Base-by-base conservation (phyloP, 2,329 filamentous ascomycete species). In the Cladobotryum mycophilum region DNA sequence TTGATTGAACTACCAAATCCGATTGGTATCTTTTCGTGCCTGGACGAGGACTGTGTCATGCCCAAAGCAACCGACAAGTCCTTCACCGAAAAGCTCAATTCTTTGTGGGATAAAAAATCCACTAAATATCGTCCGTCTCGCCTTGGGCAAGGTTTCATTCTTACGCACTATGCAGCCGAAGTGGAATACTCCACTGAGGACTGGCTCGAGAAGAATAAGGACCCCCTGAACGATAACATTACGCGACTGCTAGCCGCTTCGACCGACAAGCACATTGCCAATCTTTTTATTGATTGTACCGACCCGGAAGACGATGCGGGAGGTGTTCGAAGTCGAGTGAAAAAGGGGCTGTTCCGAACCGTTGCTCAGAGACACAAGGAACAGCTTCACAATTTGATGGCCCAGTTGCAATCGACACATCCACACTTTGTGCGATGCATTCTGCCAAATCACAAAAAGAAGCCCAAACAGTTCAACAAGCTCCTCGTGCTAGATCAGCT, bases 151-250 rank as follows among this genome's bases (percentile, higher is more conserved):
- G 95, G 93, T 13, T 99, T 99, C 63, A 85, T 96, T 60, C 81
- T 99, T 17, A 99, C 93, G 0, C 93, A 99, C 65, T 99, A 99
- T 64, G 93, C 93, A 20, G 91, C 93, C 22, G 93, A 97, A 67
- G 93, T 99, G 3, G 95, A 99, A 67, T 99, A 99, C 67, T 90
- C 86, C 0, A 99, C 93, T 0, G 83, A 92, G 51, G 88, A 88
- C 52, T 99, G 93, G 93, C 74, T 99, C 34, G 92, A 97, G 68
- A 99, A 97, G 78, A 99, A 99, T 76, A 99, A 99, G 67, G 93
- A 99, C 62, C 95, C 93, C 1, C 70, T 99, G 42, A 97, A 97
- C 61, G 95, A 99, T 76, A 99, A 97, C 56, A 80, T 99, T 55
- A 99, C 95, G 0, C 82, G 89, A 18, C 78, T 99, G 7, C 79